Conservation (phyloP, 1,139 yeast genomes). For the Candida pseudocylindracea region DNA sequence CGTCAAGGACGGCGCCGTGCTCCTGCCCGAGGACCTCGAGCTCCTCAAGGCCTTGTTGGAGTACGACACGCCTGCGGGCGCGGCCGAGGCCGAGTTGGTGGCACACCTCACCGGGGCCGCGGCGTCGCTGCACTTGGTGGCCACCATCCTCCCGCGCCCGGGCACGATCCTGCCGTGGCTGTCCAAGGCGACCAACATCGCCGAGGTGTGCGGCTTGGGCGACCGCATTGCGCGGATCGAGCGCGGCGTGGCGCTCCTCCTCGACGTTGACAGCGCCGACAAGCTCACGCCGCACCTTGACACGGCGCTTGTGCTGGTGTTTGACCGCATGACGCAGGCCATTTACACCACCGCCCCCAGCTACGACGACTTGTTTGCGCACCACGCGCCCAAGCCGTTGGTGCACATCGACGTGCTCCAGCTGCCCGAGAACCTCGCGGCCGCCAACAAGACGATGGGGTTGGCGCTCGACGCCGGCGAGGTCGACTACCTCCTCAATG, state of each 20-base stretch:
- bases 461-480: slow-evolving; percentile 87
- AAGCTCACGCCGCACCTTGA: background rate
- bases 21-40: slow-evolving; percentile 10
- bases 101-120: too few species aligned
- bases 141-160: slow-evolving; percentile 73
- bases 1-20: slow-evolving; percentile 16
- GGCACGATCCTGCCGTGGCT: slow-evolving; percentile 99
- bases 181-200: slow-evolving; percentile 91
- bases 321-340: slow-evolving; percentile 90
- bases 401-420: slow-evolving; percentile 44
- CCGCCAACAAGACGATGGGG: slow-evolving; percentile 71
- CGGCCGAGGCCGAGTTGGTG: slow-evolving; percentile 19
- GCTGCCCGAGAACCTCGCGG: slow-evolving; percentile 38
- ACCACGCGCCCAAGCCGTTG: slow-evolving; percentile 70
- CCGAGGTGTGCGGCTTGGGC: slow-evolving; percentile 68
- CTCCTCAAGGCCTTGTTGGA: slow-evolving; percentile 44
- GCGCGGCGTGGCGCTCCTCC: slow-evolving; percentile 62
- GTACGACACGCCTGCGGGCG: slow-evolving; percentile 51
- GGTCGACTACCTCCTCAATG: slow-evolving; percentile 64
- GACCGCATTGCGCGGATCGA: slow-evolving; percentile 62
- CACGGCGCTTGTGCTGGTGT: slow-evolving; percentile 43
- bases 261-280: slow-evolving; percentile 9
- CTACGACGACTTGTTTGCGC: slow-evolving; percentile 50
- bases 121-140: slow-evolving; percentile 11
- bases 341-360: slow-evolving; percentile 32